Conservation (phyloP, 2,329 filamentous ascomycete genomes). For the Hymenoscyphus occultus region DNA sequence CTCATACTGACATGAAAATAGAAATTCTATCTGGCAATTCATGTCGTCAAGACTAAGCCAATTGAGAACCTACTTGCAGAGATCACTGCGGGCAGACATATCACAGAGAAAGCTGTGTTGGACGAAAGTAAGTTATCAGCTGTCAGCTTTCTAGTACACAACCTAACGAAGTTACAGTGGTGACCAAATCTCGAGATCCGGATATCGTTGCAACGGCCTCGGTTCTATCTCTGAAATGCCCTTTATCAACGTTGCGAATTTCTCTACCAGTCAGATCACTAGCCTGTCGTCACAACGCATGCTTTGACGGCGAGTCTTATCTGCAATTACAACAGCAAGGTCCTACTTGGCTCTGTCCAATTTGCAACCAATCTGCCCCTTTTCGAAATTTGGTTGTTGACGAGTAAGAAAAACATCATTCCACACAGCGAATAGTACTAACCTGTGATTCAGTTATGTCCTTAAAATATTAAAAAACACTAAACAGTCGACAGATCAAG, state of each 20-base stretch:
- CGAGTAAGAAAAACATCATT: conserved; percentile 54
- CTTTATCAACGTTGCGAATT: conserved; percentile 81
- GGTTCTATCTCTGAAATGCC: conserved; percentile 88
- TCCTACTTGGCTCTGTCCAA: conserved; percentile 93
- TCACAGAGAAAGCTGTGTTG: conserved; percentile 78
- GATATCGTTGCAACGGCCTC: conserved; percentile 88
- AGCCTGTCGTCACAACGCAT: conserved; percentile 84
- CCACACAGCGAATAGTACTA: conserved; percentile 17
- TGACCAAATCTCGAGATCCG: conserved; percentile 75
- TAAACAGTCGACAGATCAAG: conserved; percentile 69
- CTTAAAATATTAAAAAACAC: conserved; percentile 80
- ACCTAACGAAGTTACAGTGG: conserved; percentile 52
- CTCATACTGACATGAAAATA: conserved; percentile 38
- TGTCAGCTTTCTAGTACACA: neutral
- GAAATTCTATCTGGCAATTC: conserved; percentile 71
- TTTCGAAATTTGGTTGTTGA: conserved; percentile 85
- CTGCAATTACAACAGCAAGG: conserved; percentile 93
- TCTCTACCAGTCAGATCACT: conserved; percentile 74
- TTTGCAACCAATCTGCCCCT: conserved; percentile 79
- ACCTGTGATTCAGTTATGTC: conserved; percentile 63
- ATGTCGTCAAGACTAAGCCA: conserved; percentile 70
- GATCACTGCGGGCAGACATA: conserved; percentile 66
- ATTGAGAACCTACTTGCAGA: conserved; percentile 68
- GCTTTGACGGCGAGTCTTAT: conserved; percentile 91
- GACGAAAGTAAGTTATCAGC: conserved; percentile 64